Evolutionary conservation across 129 eudicot genomes (phyloP), one percentile per base, ranked within the genome.

Genomic region (Smallanthus sonchifolius): DNA sequence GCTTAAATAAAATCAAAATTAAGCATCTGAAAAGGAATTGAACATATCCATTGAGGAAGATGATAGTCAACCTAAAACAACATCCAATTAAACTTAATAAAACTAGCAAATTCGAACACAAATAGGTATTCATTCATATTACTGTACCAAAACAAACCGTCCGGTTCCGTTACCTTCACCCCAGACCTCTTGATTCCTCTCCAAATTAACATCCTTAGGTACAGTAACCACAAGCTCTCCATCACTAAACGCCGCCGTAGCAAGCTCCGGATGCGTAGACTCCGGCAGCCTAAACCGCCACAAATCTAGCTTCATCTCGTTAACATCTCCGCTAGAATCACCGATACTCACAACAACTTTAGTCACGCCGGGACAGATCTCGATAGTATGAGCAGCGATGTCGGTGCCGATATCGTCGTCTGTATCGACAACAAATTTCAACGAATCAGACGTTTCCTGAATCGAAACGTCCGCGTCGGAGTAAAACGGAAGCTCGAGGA

Each of bases 271-370:
- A 67, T 34, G 56, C 4, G 99, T 94, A 5, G 69, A 74, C 7
- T 65, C 87, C 56, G 99, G 99, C 4, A 94, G 76, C 65, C 99
- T 79, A 59, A 90, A 94, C 83, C 99, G 69, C 99, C 99, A 94
- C 40, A 87, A 74, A 43, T 91, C 96, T 35, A 94, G 72, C 82
- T 81, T 96, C 40, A 91, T 8, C 61, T 82, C 96, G 16, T 78
- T 77, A 32, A 73, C 80, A 69, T 62, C 5, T 16, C 13, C 77
- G 86, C 7, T 2, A 97, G 98, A 24, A 24, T 24, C 30, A 24
- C 30, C 30, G 36, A 28, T 28, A 43, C 88, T 77, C 0, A 91
- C 77, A 3, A 94, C 93, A 45, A 91, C 83, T 81, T 94, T 94
- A 0, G 91, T 88, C 13, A 94, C 96, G 6, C 99, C 99, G 4